Percentiles rank a stretch among this genome's conserved stretches.
These are phyloP conservation scores for Podochytrium sp. DNA, from an alignment of 192 early-diverging fungal species.

Conservation along the genomic window DNA sequence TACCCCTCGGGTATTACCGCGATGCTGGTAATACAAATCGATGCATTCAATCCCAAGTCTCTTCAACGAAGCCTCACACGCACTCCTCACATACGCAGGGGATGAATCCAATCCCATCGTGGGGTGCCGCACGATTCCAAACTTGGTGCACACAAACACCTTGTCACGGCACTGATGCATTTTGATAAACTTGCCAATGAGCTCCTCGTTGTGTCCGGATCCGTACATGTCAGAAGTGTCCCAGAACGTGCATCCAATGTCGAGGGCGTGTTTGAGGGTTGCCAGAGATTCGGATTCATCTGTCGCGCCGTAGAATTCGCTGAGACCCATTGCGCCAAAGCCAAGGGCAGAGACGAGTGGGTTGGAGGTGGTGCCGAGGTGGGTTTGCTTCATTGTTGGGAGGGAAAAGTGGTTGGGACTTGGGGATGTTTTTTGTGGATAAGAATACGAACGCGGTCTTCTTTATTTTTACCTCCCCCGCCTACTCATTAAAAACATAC, in stretches of 20 bases:
- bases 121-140: constrained; percentile 47
- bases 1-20: no score
- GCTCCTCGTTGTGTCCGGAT: constrained; percentile 57
- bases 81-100: constrained; percentile 56
- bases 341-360: constrained; percentile 6
- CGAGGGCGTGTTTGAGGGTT: constrained; percentile 31
- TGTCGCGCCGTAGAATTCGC: constrained; percentile 15
- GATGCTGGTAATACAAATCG: constrained; percentile 70
- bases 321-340: constrained; percentile 9
- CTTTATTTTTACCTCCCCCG: no score
- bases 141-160: constrained; percentile 68
- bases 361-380: background rate
- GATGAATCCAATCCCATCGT: constrained; percentile 43
- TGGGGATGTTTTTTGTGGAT: no score
- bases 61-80: constrained; percentile 46
- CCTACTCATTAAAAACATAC: no score
- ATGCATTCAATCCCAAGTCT: constrained; percentile 60
- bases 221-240: constrained; percentile 65
- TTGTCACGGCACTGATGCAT: constrained; percentile 42
- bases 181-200: constrained; percentile 56
- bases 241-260: constrained; percentile 46
- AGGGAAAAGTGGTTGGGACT: no score
- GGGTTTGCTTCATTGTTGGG: constrained; percentile 6
- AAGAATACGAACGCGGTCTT: no score
- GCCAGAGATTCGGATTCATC: constrained; percentile 19